A percentile compares a stretch with the other conserved stretches of the same genome.
These are phyloP conservation scores for Ophiocordyceps camponoti-rufipedis DNA, from an alignment of 2,329 filamentous ascomycete species.

Conservation along the genomic window DNA sequence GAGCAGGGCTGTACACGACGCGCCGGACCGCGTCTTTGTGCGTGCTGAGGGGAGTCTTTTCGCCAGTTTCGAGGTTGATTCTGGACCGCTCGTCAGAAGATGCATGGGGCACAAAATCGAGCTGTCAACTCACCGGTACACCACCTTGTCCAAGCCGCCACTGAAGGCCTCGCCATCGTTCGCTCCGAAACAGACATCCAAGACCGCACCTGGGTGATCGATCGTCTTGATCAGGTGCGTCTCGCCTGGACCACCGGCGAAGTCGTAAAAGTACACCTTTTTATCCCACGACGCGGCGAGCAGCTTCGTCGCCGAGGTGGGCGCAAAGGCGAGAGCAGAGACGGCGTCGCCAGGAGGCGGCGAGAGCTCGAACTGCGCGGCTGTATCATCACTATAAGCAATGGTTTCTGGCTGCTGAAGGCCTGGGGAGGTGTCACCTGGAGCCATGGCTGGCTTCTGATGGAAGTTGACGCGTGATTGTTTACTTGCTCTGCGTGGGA, in stretches of 20 bases:
- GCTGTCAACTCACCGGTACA: constrained; percentile 40
- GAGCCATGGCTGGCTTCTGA: constrained; percentile 17
- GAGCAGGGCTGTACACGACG: constrained; percentile 62
- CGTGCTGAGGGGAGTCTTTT: constrained; percentile 57
- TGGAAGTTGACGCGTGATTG: constrained; percentile 6
- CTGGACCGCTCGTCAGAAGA: constrained; percentile 9
- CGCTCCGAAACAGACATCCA: constrained; percentile 81
- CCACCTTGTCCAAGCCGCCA: constrained; percentile 72
- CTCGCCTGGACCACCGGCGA: constrained; percentile 37
- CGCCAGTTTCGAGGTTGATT: constrained; percentile 53
- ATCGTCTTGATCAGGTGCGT: constrained; percentile 46
- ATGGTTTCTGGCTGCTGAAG: too few species aligned
- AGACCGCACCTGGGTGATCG: constrained; percentile 66
- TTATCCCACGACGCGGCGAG: constrained; percentile 94
- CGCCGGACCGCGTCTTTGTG: constrained; percentile 67
- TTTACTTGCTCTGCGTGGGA: constrained; percentile 17
- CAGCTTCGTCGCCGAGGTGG: constrained; percentile 52
- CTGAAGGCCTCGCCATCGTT: constrained; percentile 72
- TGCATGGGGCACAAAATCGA: not conserved
- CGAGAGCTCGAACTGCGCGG: constrained; percentile 65
- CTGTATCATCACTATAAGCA: too few species aligned
- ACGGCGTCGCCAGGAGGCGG: constrained; percentile 75
- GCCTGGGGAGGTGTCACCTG: too few species aligned
- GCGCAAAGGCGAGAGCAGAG: constrained; percentile 73
- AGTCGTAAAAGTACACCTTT: constrained; percentile 78